phyloP scores from a whole-genome alignment of 2,329 filamentous ascomycete genomes.

The Akanthomyces uredinophilus region DNA sequence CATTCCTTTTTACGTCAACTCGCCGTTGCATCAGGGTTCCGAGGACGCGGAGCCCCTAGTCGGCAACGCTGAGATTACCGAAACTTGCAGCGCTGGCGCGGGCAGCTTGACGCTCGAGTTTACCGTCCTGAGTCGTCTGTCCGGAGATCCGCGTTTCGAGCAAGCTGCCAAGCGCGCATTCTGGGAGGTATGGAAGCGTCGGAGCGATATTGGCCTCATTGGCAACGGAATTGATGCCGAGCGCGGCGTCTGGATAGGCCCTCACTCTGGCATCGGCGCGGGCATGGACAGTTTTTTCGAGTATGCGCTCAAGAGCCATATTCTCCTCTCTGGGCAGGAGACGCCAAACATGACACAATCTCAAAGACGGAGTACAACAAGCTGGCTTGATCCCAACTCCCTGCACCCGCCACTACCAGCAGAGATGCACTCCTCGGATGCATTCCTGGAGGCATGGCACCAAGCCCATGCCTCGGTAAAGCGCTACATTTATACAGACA shows the following conservation, averaged over 20 bases:
- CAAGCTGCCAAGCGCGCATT: conserved; percentile 86
- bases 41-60: conserved; percentile 27
- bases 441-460: conserved; percentile 79
- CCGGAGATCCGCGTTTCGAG: conserved; percentile 83
- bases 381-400: conserved; percentile 59
- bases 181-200: conserved; percentile 90
- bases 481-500: conserved; percentile 78
- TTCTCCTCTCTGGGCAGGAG: conserved; percentile 75
- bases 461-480: conserved; percentile 83
- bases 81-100: conserved; percentile 96
- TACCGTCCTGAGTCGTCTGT: conserved; percentile 80
- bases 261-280: conserved; percentile 90
- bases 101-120: conserved; percentile 93
- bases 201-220: conserved; percentile 80
- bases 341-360: conserved; percentile 43
- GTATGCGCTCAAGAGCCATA: conserved; percentile 91
- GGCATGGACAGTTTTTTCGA: conserved; percentile 98
- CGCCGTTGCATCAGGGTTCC: conserved; percentile 62
- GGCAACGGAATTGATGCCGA: conserved; percentile 92
- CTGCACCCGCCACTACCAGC: conserved; percentile 56
- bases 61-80: conserved; percentile 67
- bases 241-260: conserved; percentile 79
- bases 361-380: conserved; percentile 36
- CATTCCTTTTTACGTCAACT: conserved; percentile 88
- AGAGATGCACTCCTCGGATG: conserved; percentile 65